phyloP scores from a whole-genome alignment of 2,329 filamentous ascomycete species.

The Xylaria sp. region DNA sequence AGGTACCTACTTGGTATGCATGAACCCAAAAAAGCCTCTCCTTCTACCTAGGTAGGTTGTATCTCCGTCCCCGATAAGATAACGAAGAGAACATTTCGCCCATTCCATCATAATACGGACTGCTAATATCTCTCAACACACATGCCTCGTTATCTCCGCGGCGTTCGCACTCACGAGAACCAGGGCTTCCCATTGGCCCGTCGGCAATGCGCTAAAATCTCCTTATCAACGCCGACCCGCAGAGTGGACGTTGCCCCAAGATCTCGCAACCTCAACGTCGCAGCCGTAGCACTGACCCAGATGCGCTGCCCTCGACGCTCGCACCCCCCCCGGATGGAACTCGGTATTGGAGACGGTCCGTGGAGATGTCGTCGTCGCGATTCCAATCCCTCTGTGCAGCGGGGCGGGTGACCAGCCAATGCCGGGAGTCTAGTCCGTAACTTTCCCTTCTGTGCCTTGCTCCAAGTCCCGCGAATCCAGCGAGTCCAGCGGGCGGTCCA shows the following conservation, averaged over 20 bases:
- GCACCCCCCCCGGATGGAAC: slow-evolving; percentile 3
- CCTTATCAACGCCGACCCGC: slow-evolving; percentile 12
- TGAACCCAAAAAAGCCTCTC: not conserved
- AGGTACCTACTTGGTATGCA: too few species aligned
- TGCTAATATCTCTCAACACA: not conserved
- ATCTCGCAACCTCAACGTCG: not conserved
- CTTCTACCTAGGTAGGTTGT: not conserved
- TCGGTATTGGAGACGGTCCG: slow-evolving; percentile 17
- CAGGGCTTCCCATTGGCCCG: slow-evolving; percentile 6
- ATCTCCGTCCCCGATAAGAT: slow-evolving; percentile 4
- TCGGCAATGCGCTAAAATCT: not conserved
- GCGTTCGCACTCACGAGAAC: not conserved
- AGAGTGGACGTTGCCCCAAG: not conserved
- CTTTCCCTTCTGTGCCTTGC: not conserved
- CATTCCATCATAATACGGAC: not conserved
- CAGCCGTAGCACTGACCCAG: too few species aligned
- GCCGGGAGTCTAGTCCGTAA: not conserved
- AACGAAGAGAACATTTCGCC: not conserved
- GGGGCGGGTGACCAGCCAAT: not conserved
- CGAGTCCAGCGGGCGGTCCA: not conserved
- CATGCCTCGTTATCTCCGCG: slow-evolving; percentile 20
- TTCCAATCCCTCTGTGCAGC: not conserved
- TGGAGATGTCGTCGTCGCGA: slow-evolving; percentile 22
- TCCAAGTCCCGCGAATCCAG: slow-evolving; percentile 3
- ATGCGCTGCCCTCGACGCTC: not conserved